Conservation (phyloP, 225 moss, liverwort and hornwort genomes). For the Pleurozium schreberi region DNA sequence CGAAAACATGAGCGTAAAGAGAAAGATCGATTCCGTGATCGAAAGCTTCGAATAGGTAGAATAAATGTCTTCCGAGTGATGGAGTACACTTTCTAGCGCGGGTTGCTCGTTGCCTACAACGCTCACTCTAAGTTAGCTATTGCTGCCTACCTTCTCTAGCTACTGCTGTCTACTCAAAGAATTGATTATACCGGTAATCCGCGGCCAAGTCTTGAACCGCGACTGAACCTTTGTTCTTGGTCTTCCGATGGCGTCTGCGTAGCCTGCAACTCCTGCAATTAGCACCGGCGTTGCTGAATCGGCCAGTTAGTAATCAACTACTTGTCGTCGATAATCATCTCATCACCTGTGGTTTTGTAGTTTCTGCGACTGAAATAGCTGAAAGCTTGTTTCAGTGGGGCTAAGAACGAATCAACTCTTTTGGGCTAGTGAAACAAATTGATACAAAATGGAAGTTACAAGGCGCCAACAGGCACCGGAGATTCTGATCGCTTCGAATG, state of each 20-base stretch:
- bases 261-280: not conserved
- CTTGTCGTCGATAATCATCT: not conserved
- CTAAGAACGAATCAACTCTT: not conserved
- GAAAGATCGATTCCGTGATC: not conserved
- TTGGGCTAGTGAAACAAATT: constrained; percentile 1
- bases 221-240: not conserved
- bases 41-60: not conserved
- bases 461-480: not conserved
- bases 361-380: not conserved
- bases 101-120: not conserved
- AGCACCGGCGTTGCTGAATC: not conserved
- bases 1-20: not conserved
- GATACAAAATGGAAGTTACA: constrained; percentile 10
- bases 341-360: not conserved
- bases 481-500: not conserved
- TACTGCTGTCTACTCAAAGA: not conserved
- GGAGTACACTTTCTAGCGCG: not conserved
- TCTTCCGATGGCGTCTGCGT: not conserved
- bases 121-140: not conserved
- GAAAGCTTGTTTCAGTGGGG: not conserved
- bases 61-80: not conserved
- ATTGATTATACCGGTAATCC: not conserved
- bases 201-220: not conserved
- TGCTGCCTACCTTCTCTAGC: not conserved
- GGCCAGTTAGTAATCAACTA: not conserved